These are phyloP conservation scores for Phytophthora ramorum DNA, from an alignment of 352 stramenopile species.

Conservation along the genomic window DNA sequence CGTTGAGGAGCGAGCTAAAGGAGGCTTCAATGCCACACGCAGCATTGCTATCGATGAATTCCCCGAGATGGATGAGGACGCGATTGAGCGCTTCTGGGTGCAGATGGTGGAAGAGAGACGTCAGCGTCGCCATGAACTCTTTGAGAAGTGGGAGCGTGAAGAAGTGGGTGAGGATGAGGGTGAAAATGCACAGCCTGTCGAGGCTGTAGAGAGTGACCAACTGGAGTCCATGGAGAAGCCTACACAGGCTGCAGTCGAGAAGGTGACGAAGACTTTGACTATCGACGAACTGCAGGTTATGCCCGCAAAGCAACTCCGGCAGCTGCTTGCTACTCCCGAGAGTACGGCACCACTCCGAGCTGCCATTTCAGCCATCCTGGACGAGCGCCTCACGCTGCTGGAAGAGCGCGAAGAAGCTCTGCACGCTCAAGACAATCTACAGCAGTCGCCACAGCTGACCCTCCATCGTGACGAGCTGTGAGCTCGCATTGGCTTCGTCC, in stretches of 20 bases:
- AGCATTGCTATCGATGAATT: constrained; percentile 89
- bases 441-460: constrained; percentile 3
- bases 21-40: constrained; percentile 38
- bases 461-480: constrained; percentile 41
- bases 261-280: constrained; percentile 50
- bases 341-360: constrained; percentile 46
- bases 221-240: constrained; percentile 1
- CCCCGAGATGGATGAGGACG: constrained; percentile 83
- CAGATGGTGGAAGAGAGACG: constrained; percentile 66
- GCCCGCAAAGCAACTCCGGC: constrained; percentile 60
- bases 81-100: constrained; percentile 83
- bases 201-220: not conserved
- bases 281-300: constrained; percentile 51
- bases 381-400: constrained; percentile 53
- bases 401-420: constrained; percentile 36
- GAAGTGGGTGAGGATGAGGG: constrained; percentile 7
- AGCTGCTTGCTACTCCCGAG: constrained; percentile 38
- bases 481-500: too few relatives aligned
- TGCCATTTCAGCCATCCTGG: constrained; percentile 54
- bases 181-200: not conserved
- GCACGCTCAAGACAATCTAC: not conserved
- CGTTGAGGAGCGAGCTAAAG: constrained; percentile 20
- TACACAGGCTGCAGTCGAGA: constrained; percentile 1
- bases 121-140: constrained; percentile 47
- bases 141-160: constrained; percentile 53